Base-by-base conservation (phyloP, 805 yeast genomes). In the Pichia scutulata region DNA sequence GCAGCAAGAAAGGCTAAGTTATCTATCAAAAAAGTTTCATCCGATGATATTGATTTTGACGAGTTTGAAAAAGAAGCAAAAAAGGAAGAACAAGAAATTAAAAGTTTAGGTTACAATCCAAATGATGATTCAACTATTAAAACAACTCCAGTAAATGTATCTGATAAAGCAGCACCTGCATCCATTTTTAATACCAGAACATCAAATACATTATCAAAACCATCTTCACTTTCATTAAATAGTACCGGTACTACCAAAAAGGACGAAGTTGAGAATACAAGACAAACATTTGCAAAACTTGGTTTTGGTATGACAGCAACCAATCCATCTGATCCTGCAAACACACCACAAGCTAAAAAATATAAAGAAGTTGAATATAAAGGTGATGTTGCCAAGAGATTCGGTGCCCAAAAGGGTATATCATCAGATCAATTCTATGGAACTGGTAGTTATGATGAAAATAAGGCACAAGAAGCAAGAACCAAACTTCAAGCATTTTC, bases 341-440 rank as follows among this genome's bases (percentile, higher is more conserved):
- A 55, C 28, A 22, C 43, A 6, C 7, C 43, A 3, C 40, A 57
- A 6, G 60, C 53, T 33, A 64, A 60, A 51, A 62, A 57, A 48
- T 55, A 60, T 30, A 66, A 72, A 39, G 65, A 61, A 48, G 59
- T 65, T 49, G 74, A 75, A 58, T 85, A 85, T 64, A 81, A 89
- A 1, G 93, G 93, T 37, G 83, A 82, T 56, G 86, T 86, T 28
- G 81, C 79, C 39, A 74, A 72, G 61, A 87, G 89, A 70, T 93
- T 78, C 64, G 97, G 97, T 50, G 72, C 71, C 40, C 97, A 90
- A 66, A 92, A 88, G 76, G 96, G 90, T 44, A 93, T 93, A 55
- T 93, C 98, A 0, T 90, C 97, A 2, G 98, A 93, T 69, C 95
- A 90, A 70, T 81, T 79, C 61, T 93, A 93, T 67, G 97, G 97